These are phyloP conservation scores for Ceratobasidium sp. DNA, from an alignment of 1,284 basidiomycete genomes.

Conservation along the genomic window DNA sequence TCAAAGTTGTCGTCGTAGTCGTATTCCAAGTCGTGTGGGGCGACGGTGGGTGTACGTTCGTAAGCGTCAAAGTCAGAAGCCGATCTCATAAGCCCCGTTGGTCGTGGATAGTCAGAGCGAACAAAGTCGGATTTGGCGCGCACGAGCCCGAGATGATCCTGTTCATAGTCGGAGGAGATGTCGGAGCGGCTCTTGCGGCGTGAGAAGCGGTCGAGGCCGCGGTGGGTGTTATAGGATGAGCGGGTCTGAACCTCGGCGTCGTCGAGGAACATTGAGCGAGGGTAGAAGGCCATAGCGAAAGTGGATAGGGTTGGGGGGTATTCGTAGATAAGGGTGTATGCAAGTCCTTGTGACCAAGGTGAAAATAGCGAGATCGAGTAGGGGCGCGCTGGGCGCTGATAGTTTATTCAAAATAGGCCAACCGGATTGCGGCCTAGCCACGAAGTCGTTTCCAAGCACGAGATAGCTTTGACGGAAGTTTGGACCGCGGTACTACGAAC, in stretches of 20 bases:
- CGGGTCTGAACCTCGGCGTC: slow-evolving; percentile 25
- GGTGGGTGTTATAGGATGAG: slow-evolving; percentile 6
- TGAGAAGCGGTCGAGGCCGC: slow-evolving; percentile 10
- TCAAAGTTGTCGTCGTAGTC: slow-evolving; percentile 21
- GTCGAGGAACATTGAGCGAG: slow-evolving; percentile 36
- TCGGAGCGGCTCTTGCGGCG: slow-evolving; percentile 36
- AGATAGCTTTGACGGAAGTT: slow-evolving; percentile 23
- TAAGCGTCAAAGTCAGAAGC: slow-evolving; percentile 28
- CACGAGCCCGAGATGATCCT: slow-evolving; percentile 29
- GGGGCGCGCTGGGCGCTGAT: slow-evolving; percentile 33
- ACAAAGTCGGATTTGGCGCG: slow-evolving; percentile 30
- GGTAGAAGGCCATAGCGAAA: slow-evolving; percentile 22
- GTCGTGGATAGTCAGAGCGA: slow-evolving; percentile 17
- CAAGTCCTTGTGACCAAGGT: neutral
- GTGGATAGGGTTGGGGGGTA: neutral
- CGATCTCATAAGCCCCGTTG: slow-evolving; percentile 2
- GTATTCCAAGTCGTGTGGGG: neutral
- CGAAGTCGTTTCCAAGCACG: slow-evolving; percentile 28
- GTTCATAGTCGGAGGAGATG: slow-evolving; percentile 34
- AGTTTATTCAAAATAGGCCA: slow-evolving; percentile 21
- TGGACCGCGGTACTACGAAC: too few relatives aligned
- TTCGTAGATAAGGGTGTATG: neutral
- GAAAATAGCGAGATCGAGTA: slow-evolving; percentile 3
- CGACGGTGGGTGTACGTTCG: slow-evolving; percentile 9
- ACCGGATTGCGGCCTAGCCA: slow-evolving; percentile 3